Base-by-base conservation (phyloP, 1,139 yeast species). In the Protomyces lactucae-debilis region DNA sequence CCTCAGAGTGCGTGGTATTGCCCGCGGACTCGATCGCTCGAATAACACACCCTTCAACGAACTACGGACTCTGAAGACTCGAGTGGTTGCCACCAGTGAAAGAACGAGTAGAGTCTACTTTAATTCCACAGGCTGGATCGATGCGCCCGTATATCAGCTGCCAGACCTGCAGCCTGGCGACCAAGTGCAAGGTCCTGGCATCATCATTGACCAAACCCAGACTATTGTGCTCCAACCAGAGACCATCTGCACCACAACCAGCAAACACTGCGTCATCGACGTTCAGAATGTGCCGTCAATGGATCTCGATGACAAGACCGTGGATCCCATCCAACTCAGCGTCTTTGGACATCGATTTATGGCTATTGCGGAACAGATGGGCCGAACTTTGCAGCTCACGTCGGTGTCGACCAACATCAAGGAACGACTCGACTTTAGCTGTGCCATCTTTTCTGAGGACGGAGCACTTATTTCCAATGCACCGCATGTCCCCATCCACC, bases 281-380 rank as follows among this genome's bases (percentile, higher is more conserved):
- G 65, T 74, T 36, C 76, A 75, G 28, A 65, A 68, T 35, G 66
- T 65, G 36, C 51, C 78, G 63, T 78, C 78, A 79, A 40, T 16
- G 45, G 25, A 25, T 18, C 39, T 61, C 10, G 60, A 52, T n/a
- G 65, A 64, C 46, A 55, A 37, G 35, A 64, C 52, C n/a, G 66
- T 83, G 36, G 88, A 86, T 70, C 90, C 92, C 0, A 80, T 86
- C 64, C 81, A 84, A 69, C 75, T 86, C 46, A 84, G 90, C 0
- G 87, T 86, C 1, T 86, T 86, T 74, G 86, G 89, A 37, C 88
- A 86, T 73, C 76, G 91, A 69, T 86, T 86, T 71, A 86, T 86
- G 91, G 86, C 87, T 60, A 84, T 86, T 71, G 92, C 92, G 2
- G 92, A 86, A 70, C 90, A 86, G 72, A 86, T 86, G 92, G 92